A percentile compares a stretch with the other conserved stretches of the same genome.
These are phyloP conservation scores for Trichophyton benhamiae DNA, from an alignment of 2,329 filamentous ascomycete genomes.

Conservation along the genomic window DNA sequence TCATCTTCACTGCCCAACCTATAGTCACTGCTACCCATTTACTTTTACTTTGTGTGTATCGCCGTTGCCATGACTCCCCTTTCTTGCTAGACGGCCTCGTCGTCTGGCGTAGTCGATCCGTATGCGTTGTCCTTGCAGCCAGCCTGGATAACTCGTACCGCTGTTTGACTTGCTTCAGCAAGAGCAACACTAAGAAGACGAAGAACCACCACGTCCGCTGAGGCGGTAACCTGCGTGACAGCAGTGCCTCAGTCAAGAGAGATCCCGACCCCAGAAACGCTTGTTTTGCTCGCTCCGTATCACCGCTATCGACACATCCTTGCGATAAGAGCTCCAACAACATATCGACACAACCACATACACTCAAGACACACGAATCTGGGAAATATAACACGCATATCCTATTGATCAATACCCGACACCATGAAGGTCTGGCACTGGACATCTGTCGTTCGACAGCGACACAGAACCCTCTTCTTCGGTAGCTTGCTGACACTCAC, in stretches of 20 bases:
- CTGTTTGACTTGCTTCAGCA: constrained; percentile 33
- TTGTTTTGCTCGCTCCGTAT: background rate
- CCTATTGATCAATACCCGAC: background rate
- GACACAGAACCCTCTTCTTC: background rate
- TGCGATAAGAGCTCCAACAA: background rate
- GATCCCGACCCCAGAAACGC: too few relatives aligned
- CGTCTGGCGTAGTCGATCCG: constrained; percentile 34
- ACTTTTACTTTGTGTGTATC: background rate
- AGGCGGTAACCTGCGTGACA: background rate
- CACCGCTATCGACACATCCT: background rate
- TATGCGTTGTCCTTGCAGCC: constrained; percentile 34
- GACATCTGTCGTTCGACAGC: background rate
- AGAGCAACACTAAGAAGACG: constrained; percentile 13
- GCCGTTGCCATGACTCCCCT: constrained; percentile 12
- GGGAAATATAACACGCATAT: background rate
- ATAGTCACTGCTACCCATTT: background rate
- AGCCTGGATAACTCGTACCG: constrained; percentile 34
- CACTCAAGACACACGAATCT: background rate
- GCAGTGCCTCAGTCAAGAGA: background rate
- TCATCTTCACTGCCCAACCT: constrained; percentile 5
- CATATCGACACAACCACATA: background rate
- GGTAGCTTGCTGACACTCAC: background rate
- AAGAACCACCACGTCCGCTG: background rate
- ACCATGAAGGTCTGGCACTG: constrained; percentile 1
- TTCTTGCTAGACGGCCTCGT: constrained; percentile 32